Evolutionary conservation across 768 basidiomycete species (phyloP).

Genomic region (Tricholoma flavovirens): DNA sequence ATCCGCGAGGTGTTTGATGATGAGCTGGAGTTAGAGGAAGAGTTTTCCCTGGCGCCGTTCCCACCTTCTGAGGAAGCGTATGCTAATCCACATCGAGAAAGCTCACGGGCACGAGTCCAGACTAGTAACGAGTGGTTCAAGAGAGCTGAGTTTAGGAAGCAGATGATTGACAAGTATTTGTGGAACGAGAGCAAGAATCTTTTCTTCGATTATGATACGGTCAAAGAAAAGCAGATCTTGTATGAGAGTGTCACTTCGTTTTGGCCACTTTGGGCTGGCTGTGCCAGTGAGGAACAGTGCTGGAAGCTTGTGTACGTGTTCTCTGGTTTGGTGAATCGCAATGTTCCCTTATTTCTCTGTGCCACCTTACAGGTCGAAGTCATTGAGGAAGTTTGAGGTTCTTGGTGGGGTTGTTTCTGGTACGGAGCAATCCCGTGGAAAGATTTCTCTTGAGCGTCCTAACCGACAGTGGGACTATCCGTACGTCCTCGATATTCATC

Average conservation of each 20-base stretch:
- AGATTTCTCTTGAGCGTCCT: conserved; percentile 91
- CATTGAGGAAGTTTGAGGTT: conserved; percentile 93
- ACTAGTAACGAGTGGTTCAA: conserved; percentile 89
- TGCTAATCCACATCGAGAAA: conserved; percentile 52
- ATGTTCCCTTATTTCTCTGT: conserved; percentile 13
- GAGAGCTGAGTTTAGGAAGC: conserved; percentile 76
- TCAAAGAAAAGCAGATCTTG: conserved; percentile 81
- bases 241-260: conserved; percentile 97
- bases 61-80: conserved; percentile 75
- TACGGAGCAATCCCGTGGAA: conserved; percentile 93
- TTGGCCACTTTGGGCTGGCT: conserved; percentile 97
- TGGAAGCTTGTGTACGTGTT: conserved; percentile 83
- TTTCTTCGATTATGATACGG: conserved; percentile 97
- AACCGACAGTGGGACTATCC: conserved; percentile 99
- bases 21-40: conserved; percentile 86
- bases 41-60: conserved; percentile 88
- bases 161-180: conserved; percentile 87
- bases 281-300: conserved; percentile 92
- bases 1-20: conserved; percentile 95
- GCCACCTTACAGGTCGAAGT: conserved; percentile 53
- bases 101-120: conserved; percentile 56
- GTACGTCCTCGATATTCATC: conserved; percentile 38
- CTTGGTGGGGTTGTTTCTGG: conserved; percentile 93
- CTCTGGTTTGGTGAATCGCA: not conserved
- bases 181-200: conserved; percentile 96